Evolutionary conservation across 2,329 filamentous ascomycete species (phyloP).

Genomic region (Neofusicoccum kwambonambiense): DNA sequence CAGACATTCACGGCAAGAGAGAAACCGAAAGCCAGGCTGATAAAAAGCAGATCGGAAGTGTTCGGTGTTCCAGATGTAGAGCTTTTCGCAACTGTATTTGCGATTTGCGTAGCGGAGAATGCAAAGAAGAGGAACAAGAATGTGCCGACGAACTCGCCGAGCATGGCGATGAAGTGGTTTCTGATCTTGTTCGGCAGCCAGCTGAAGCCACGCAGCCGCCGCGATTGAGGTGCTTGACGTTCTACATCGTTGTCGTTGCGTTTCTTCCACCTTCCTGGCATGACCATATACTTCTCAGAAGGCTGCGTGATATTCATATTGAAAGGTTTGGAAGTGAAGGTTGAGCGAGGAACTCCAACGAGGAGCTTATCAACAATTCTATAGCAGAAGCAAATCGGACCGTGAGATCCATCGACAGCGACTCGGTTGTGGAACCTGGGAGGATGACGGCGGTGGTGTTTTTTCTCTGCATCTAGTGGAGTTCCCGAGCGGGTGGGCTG

Average conservation of each 20-base stretch:
- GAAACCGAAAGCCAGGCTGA: constrained; percentile 39
- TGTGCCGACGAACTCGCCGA: constrained; percentile 44
- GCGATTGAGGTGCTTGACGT: constrained; percentile 31
- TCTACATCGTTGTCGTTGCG: constrained; percentile 20
- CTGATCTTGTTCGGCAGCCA: constrained; percentile 45
- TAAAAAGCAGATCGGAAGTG: constrained; percentile 38
- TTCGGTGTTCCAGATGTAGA: constrained; percentile 32
- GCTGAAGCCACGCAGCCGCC: constrained; percentile 38
- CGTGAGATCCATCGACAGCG: not conserved
- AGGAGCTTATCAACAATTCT: not conserved
- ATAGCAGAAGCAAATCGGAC: not conserved
- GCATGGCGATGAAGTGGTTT: constrained; percentile 46
- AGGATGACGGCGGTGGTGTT: not conserved
- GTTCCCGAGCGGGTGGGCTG: not conserved
- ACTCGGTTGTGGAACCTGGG: not conserved
- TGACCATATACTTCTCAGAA: constrained; percentile 34
- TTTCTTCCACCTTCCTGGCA: constrained; percentile 25
- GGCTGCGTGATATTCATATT: constrained; percentile 41
- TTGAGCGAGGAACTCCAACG: not conserved
- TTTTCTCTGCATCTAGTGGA: not conserved
- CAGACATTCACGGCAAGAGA: constrained; percentile 42
- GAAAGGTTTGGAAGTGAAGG: not conserved
- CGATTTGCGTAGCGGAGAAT: constrained; percentile 41
- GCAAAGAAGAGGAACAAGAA: constrained; percentile 44
- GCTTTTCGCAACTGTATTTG: constrained; percentile 38